Evolutionary conservation across 1,284 basidiomycete species (phyloP).

Genomic region (Cutaneotrichosporon daszewskae): DNA sequence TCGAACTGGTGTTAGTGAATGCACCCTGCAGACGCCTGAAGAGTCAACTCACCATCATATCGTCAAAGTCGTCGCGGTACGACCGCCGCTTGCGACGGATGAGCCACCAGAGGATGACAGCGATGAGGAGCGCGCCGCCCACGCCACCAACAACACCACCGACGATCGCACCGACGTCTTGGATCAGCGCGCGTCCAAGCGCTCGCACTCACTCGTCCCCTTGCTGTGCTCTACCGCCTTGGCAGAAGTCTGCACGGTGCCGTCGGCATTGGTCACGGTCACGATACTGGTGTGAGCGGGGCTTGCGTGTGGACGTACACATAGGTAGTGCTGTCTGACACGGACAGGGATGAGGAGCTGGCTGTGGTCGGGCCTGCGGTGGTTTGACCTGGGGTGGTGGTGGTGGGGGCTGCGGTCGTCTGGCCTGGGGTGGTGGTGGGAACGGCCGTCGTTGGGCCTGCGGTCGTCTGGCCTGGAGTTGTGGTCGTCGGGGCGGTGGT

Average conservation of each 20-base stretch:
- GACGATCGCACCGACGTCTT: constrained; percentile 44
- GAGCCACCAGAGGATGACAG: constrained; percentile 38
- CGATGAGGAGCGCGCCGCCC: constrained; percentile 31
- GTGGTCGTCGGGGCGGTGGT: no score
- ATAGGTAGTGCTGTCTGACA: neutral
- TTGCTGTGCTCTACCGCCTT: neutral
- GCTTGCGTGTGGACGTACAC: neutral
- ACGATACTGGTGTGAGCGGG: neutral
- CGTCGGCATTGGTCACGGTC: neutral
- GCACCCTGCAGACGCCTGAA: constrained; percentile 39
- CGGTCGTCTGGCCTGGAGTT: no score
- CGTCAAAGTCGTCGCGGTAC: constrained; percentile 40
- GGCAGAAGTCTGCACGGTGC: neutral
- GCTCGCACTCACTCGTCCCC: constrained; percentile 2
- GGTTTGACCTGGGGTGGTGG: no score
- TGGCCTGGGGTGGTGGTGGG: no score
- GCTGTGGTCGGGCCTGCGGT: no score
- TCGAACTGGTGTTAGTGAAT: constrained; percentile 45
- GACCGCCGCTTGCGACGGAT: constrained; percentile 28
- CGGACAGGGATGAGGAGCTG: no score
- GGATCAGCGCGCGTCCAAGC: no score
- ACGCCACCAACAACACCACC: constrained; percentile 49
- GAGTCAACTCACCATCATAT: constrained; percentile 42
- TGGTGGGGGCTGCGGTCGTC: no score
- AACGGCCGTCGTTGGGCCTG: no score